Percentiles rank a stretch among this genome's conserved stretches.
Conservation (phyloP, 345 rosid genomes). For the Physaria fendleri region DNA sequence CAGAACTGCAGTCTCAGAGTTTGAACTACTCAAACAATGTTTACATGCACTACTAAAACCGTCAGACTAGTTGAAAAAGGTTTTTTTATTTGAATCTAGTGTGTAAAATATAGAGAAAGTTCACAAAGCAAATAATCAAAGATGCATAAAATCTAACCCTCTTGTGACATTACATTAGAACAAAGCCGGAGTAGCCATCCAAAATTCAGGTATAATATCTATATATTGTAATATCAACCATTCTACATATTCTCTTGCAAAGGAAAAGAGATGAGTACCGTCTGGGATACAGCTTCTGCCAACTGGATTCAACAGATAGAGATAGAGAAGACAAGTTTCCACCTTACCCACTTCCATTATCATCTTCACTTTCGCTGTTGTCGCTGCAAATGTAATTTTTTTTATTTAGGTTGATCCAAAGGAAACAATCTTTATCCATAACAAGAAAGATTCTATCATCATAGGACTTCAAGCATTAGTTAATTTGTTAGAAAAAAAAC, state of each 20-base stretch:
- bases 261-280: background rate
- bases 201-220: background rate
- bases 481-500: background rate
- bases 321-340: background rate
- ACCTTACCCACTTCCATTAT: constrained; percentile 41
- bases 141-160: background rate
- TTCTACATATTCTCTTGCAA: background rate
- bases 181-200: background rate
- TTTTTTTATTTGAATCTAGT: background rate
- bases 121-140: background rate
- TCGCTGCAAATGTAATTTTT: constrained; percentile 48
- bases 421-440: background rate
- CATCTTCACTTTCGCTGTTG: constrained; percentile 70
- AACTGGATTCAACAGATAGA: background rate
- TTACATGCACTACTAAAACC: too few species aligned
- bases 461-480: background rate
- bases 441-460: background rate
- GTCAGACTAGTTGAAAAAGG: too few species aligned
- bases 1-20: too few species aligned
- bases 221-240: background rate
- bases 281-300: constrained; percentile 3
- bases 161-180: background rate
- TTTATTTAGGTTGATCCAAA: background rate
- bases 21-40: too few species aligned
- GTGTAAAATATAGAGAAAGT: too few species aligned